A percentile compares a stretch with the other conserved stretches of the same genome.
Conservation (phyloP, 495 filamentous ascomycete genomes). For the Cercophora scortea region DNA sequence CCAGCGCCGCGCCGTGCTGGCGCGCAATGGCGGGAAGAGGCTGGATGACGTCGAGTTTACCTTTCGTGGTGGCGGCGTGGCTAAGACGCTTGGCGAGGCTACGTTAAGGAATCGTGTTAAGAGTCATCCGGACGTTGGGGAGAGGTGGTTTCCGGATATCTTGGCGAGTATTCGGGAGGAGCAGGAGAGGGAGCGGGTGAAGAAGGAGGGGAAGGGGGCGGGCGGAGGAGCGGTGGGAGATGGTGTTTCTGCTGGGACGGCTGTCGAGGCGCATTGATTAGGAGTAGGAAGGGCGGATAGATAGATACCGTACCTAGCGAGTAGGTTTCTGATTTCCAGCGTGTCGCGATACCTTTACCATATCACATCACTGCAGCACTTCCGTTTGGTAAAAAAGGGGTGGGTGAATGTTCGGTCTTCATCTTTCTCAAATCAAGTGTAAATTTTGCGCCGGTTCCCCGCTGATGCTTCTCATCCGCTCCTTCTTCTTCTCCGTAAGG, state of each 20-base stretch:
- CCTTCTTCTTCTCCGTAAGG: too few relatives aligned
- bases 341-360: too few relatives aligned
- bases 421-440: too few relatives aligned
- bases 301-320: too few relatives aligned
- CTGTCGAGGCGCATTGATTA: constrained; percentile 1
- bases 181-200: constrained; percentile 28
- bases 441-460: too few relatives aligned
- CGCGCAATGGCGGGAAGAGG: constrained; percentile 34
- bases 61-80: constrained; percentile 53
- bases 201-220: constrained; percentile 16
- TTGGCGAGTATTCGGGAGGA: constrained; percentile 41
- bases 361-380: too few relatives aligned
- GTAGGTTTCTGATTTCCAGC: too few relatives aligned
- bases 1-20: constrained; percentile 46
- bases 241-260: background rate
- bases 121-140: constrained; percentile 85
- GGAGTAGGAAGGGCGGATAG: constrained; percentile 4
- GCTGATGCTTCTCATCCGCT: too few relatives aligned
- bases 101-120: constrained; percentile 81
- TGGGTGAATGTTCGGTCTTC: too few relatives aligned
- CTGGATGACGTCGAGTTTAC: constrained; percentile 74
- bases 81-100: constrained; percentile 68
- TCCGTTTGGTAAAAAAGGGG: too few relatives aligned
- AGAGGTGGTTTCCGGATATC: constrained; percentile 75
- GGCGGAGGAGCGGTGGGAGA: constrained; percentile 12